A percentile compares a stretch with the other conserved stretches of the same genome.
These are phyloP conservation scores for Lagenidium sp. DNA, from an alignment of 352 stramenopile genomes.

Conservation along the genomic window DNA sequence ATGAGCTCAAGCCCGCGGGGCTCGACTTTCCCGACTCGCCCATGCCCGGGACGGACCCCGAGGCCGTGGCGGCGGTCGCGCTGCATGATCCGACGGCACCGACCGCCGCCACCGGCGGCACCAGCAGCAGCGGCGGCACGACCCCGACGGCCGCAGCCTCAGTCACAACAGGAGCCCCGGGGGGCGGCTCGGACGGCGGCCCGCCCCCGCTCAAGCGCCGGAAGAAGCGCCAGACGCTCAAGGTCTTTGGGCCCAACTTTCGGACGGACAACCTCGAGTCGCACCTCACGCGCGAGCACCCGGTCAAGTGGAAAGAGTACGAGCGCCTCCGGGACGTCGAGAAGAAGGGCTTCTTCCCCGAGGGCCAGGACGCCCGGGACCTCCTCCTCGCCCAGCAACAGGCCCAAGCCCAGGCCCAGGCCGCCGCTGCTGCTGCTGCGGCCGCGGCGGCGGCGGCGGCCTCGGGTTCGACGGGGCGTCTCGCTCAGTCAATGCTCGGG, in stretches of 20 bases:
- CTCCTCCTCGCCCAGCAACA: constrained; percentile 12
- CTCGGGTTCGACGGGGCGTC: neutral
- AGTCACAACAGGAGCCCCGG: too few relatives aligned
- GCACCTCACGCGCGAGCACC: constrained; percentile 38
- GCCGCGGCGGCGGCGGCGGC: neutral
- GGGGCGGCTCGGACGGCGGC: too few relatives aligned
- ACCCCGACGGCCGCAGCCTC: neutral
- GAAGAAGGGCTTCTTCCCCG: constrained; percentile 37
- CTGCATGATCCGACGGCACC: too few relatives aligned
- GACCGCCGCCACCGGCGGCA: too few relatives aligned
- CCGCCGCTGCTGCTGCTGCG: neutral
- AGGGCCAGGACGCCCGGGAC: constrained; percentile 18
- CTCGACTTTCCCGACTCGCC: constrained; percentile 16
- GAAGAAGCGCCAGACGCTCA: constrained; percentile 53
- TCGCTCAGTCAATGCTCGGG: neutral
- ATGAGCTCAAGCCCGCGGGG: constrained; percentile 6
- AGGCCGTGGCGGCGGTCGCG: neutral
- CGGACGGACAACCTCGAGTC: constrained; percentile 50
- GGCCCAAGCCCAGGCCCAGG: constrained; percentile 2
- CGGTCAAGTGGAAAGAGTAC: constrained; percentile 38
- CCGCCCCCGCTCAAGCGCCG: constrained; percentile 22
- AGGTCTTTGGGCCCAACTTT: constrained; percentile 48
- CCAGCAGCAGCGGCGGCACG: constrained; percentile 10
- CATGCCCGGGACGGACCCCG: constrained; percentile 1
- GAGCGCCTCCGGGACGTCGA: constrained; percentile 31